Evolutionary conservation across 371 early-diverging fungal species (phyloP), one percentile per base, ranked within the genome.

Genomic region (Mucor circinelloides): DNA sequence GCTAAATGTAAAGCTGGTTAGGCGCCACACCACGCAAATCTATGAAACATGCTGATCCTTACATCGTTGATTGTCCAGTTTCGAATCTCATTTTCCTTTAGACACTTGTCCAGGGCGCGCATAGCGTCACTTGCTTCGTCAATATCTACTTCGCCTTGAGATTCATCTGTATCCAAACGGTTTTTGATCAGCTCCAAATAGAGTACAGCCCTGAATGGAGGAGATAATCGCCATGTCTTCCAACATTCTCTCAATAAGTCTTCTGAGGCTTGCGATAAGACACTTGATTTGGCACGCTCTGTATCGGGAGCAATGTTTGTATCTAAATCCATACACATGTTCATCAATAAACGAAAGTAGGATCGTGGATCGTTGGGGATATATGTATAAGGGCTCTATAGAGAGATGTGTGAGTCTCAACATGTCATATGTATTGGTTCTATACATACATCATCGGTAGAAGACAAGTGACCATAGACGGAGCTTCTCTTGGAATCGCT

Each of bases 171-270:
- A 63, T 87, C 77, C 72, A 70, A 79, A 77, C 76, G 77, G 66
- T 76, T 73, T 65, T 87, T 86, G 46, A 91, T 76, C 6, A 88
- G 70, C 52, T 91, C 91, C 60, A 92, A 75, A 38, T 89, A 84
- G 27, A 90, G 80, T 7, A 89, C 87, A 30, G 86, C 87, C 54
- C 91, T 78, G 64, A 81, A 91, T 9, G 89, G 86, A 1, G 85
- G 80, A 21, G 90, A 86, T 42, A 92, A 58, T 56, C 92, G 82
- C 92, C 92, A 92, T 0, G 88, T 86, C 32, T 86, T 85, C 59
- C 85, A 86, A 63, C 89, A 87, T 61, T 91, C 91, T 55, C 87
- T 86, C 32, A 92, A 74, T 13, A 92, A 66, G 19, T 88, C 87
- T 50, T 83, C 89, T 1, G 90, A 87, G 17, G 80, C 73, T 15